Percentiles rank a stretch among this genome's conserved stretches.
Evolutionary conservation across 2,329 filamentous ascomycete genomes (phyloP).

Genomic region (Cladophialophora psammophila): DNA sequence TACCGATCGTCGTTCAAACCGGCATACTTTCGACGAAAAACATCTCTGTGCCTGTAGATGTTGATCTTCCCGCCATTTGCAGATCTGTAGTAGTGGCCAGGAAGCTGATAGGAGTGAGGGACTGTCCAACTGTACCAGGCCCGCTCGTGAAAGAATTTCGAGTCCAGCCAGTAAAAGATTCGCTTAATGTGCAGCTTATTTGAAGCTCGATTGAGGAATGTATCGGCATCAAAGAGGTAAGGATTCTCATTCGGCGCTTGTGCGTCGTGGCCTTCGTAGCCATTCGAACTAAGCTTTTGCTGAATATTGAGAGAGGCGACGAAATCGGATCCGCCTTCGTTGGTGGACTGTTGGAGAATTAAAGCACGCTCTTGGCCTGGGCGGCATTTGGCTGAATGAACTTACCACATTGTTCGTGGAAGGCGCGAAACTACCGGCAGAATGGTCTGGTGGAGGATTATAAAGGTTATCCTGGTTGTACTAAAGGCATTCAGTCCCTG

Average conservation of each 20-base stretch:
- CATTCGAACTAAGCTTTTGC: conserved; percentile 1
- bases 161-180: conserved; percentile 20
- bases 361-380: neutral
- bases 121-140: conserved; percentile 22
- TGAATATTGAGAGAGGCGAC: conserved; percentile 1
- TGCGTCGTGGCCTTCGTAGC: conserved; percentile 4
- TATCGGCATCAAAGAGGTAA: conserved; percentile 17
- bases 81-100: conserved; percentile 20
- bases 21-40: conserved; percentile 22
- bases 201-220: conserved; percentile 20
- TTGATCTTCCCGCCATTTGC: conserved; percentile 1
- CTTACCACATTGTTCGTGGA: conserved; percentile 15
- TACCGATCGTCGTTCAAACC: conserved; percentile 25
- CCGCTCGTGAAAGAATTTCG: conserved; percentile 26
- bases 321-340: conserved; percentile 11
- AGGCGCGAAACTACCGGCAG: conserved; percentile 1
- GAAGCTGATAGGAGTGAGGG: conserved; percentile 27
- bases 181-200: conserved; percentile 13
- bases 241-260: conserved; percentile 18
- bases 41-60: conserved; percentile 25
- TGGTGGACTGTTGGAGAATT: conserved; percentile 4
- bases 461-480: neutral
- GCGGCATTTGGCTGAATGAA: neutral
- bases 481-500: conserved; percentile 1
- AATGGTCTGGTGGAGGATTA: neutral